Conservation (phyloP, 441 rosid genomes). For the Adansonia gregorii region DNA sequence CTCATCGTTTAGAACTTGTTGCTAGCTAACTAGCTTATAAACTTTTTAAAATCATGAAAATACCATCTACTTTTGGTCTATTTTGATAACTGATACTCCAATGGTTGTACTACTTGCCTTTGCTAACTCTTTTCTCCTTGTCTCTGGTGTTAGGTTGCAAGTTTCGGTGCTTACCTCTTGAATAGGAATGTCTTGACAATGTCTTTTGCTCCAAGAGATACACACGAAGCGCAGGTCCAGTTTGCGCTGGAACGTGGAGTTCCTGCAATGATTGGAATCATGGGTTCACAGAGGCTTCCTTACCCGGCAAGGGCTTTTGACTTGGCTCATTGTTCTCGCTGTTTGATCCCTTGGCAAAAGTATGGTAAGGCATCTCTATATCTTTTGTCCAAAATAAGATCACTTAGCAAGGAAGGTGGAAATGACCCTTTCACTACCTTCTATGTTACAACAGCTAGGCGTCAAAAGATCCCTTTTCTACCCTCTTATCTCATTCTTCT, state of each 20-base stretch:
- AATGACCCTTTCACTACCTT: not conserved
- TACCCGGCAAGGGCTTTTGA: slow-evolving; percentile 95
- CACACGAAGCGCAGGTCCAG: slow-evolving; percentile 97
- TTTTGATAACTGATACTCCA: not conserved
- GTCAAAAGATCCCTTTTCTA: not conserved
- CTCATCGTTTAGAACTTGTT: not conserved
- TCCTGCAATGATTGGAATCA: slow-evolving; percentile 85
- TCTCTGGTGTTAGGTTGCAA: slow-evolving; percentile 63
- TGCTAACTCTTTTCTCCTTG: not conserved
- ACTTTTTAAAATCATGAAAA: not conserved
- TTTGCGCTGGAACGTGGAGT: slow-evolving; percentile 95
- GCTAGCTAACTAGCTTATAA: not conserved
- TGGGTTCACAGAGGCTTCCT: slow-evolving; percentile 84
- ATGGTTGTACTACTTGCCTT: slow-evolving; percentile 11
- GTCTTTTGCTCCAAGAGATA: slow-evolving; percentile 95
- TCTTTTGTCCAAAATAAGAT: not conserved
- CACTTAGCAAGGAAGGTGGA: not conserved
- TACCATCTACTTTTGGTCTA: not conserved
- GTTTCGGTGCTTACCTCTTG: slow-evolving; percentile 93
- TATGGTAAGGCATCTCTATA: slow-evolving; percentile 47
- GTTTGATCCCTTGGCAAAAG: slow-evolving; percentile 79
- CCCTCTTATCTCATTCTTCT: not conserved
- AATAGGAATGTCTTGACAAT: slow-evolving; percentile 74
- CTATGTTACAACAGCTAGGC: not conserved
- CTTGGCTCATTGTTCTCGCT: slow-evolving; percentile 96